These are phyloP conservation scores for Hypoxylon sp. DNA, from an alignment of 2,329 filamentous ascomycete species.

Conservation along the genomic window DNA sequence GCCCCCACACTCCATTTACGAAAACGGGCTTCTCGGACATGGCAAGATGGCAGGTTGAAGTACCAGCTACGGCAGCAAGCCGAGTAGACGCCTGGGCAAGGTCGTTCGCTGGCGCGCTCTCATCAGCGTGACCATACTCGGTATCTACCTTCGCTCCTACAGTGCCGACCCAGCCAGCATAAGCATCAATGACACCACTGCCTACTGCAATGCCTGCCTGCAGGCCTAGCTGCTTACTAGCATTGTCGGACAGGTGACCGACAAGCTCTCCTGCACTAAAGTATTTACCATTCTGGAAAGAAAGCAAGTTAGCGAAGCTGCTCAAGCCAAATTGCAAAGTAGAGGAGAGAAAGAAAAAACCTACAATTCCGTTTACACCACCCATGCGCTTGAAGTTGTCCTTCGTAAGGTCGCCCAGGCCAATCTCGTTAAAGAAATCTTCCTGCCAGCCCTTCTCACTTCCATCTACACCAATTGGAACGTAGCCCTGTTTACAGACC, in stretches of 20 bases:
- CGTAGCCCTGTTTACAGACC: constrained; percentile 96
- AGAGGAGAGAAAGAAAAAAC: constrained; percentile 60
- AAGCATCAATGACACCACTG: constrained; percentile 97
- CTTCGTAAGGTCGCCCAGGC: constrained; percentile 84
- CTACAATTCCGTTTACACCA: constrained; percentile 94
- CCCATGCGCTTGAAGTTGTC: constrained; percentile 95
- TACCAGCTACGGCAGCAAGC: constrained; percentile 93
- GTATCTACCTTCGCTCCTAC: constrained; percentile 96
- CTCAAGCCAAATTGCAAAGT: constrained; percentile 37
- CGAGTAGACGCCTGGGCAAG: constrained; percentile 93
- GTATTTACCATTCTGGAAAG: constrained; percentile 85
- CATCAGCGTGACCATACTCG: constrained; percentile 75
- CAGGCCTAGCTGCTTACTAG: constrained; percentile 86
- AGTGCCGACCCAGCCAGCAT: constrained; percentile 98
- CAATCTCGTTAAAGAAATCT: constrained; percentile 90
- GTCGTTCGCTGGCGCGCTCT: constrained; percentile 81
- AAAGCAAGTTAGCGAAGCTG: constrained; percentile 41
- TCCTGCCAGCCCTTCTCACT: constrained; percentile 99
- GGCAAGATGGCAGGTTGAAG: constrained; percentile 96
- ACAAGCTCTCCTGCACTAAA: constrained; percentile 93
- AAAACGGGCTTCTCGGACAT: constrained; percentile 96
- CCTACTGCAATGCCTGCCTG: constrained; percentile 91
- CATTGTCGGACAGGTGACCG: constrained; percentile 85
- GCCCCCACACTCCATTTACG: constrained; percentile 96
- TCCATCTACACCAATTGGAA: constrained; percentile 96